Percentiles rank a stretch among this genome's conserved stretches.
phyloP scores from a whole-genome alignment of 2,329 filamentous ascomycete species.

The Waltergamsia citrina region DNA sequence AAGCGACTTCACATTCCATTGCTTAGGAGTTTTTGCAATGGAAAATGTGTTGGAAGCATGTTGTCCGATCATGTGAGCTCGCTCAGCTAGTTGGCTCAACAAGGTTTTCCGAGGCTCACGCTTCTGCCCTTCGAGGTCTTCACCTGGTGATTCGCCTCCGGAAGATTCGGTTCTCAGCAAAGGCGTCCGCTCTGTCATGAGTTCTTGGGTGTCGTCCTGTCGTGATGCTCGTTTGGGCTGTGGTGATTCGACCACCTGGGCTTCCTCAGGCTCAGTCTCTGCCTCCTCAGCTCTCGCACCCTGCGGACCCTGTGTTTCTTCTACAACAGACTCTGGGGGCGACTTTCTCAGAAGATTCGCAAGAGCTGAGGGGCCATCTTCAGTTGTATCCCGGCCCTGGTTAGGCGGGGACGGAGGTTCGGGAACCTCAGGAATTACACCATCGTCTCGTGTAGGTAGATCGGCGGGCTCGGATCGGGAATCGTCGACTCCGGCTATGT shows the following conservation, averaged over 20 bases:
- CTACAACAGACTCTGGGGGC: slow-evolving; percentile 20
- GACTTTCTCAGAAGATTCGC: slow-evolving; percentile 33
- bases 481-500: slow-evolving; percentile 10
- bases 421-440: slow-evolving; percentile 51
- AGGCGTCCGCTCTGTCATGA: slow-evolving; percentile 25
- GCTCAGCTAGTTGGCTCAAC: slow-evolving; percentile 20
- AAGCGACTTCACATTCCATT: slow-evolving; percentile 61
- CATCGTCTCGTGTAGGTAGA: slow-evolving; percentile 16
- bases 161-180: slow-evolving; percentile 27
- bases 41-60: slow-evolving; percentile 18
- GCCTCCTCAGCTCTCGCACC: background rate
- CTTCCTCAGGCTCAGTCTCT: background rate
- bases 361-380: slow-evolving; percentile 29
- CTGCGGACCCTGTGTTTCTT: background rate
- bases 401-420: slow-evolving; percentile 39
- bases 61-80: slow-evolving; percentile 20
- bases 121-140: slow-evolving; percentile 45
- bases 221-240: background rate
- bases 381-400: background rate
- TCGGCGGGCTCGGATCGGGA: slow-evolving; percentile 10
- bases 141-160: slow-evolving; percentile 16
- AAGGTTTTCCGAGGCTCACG: slow-evolving; percentile 18
- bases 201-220: background rate
- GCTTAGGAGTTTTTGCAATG: slow-evolving; percentile 49
- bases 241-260: background rate